A percentile compares a stretch with the other conserved stretches of the same genome.
Evolutionary conservation across 495 filamentous ascomycete species (phyloP).

Genomic region (Penicillium paradoxum): DNA sequence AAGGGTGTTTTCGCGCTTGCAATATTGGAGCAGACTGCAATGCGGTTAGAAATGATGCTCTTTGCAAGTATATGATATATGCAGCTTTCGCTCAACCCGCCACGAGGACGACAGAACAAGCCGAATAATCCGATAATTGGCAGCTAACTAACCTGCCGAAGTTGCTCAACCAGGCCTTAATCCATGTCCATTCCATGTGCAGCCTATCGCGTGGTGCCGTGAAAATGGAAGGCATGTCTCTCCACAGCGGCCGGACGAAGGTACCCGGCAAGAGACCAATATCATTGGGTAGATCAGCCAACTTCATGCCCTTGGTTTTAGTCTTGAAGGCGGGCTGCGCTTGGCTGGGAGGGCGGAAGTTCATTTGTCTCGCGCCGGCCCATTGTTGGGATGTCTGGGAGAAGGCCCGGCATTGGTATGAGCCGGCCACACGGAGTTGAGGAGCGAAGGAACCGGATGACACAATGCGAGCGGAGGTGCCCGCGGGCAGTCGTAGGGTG

Average conservation of each 20-base stretch:
- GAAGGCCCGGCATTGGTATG: slow-evolving; percentile 36
- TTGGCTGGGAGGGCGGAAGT: slow-evolving; percentile 21
- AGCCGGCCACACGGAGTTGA: slow-evolving; percentile 11
- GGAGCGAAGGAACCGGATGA: slow-evolving; percentile 9
- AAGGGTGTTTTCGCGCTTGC: slow-evolving; percentile 29
- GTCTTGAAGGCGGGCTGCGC: slow-evolving; percentile 41
- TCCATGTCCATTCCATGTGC: slow-evolving; percentile 43
- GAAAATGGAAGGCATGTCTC: slow-evolving; percentile 54
- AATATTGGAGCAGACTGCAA: slow-evolving; percentile 39
- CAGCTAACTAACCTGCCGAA: slow-evolving; percentile 34
- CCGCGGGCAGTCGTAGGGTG: slow-evolving; percentile 27
- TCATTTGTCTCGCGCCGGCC: slow-evolving; percentile 18
- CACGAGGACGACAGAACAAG: not conserved
- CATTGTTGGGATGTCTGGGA: slow-evolving; percentile 29
- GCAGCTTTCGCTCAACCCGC: not conserved
- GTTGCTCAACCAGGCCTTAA: slow-evolving; percentile 38
- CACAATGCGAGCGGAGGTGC: slow-evolving; percentile 15
- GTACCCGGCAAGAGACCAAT: slow-evolving; percentile 53
- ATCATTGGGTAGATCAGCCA: slow-evolving; percentile 41
- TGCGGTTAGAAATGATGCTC: slow-evolving; percentile 16
- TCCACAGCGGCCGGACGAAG: slow-evolving; percentile 55
- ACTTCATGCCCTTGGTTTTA: slow-evolving; percentile 20
- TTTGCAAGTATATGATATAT: not conserved
- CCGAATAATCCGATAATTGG: not conserved
- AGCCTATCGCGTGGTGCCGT: slow-evolving; percentile 37